Evolutionary conservation across 1,284 basidiomycete genomes (phyloP).

Genomic region (Heterobasidion annosum): DNA sequence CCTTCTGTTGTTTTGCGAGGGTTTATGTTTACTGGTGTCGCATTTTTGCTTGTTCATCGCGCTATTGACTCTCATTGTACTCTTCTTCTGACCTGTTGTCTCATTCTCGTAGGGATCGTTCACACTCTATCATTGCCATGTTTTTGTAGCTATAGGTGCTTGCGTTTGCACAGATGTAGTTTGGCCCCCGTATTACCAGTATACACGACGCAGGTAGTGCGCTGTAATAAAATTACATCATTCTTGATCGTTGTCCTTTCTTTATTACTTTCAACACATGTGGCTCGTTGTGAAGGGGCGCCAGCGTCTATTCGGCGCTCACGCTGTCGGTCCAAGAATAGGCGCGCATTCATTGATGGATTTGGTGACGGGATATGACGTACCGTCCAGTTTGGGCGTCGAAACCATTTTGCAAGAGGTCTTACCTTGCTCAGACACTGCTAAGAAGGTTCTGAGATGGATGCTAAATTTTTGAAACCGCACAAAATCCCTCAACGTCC

Average conservation of each 20-base stretch:
- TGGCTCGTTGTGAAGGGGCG: no score
- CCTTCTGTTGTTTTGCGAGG: neutral
- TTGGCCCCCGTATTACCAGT: constrained; percentile 17
- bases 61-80: neutral
- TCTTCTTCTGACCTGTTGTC: neutral
- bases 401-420: no score
- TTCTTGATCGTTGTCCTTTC: neutral
- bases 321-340: no score
- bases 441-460: no score
- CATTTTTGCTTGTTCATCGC: constrained; percentile 6
- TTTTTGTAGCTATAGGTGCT: constrained; percentile 3
- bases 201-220: constrained; percentile 21
- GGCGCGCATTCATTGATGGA: no score
- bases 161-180: neutral
- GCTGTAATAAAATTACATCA: constrained; percentile 5
- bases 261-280: neutral
- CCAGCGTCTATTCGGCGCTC: no score
- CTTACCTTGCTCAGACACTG: no score
- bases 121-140: neutral
- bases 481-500: no score
- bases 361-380: no score
- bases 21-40: neutral
- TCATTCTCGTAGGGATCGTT: no score
- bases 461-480: no score
- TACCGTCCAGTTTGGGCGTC: no score